Conservation (phyloP, 805 yeast species). For the Candida chilensis region DNA sequence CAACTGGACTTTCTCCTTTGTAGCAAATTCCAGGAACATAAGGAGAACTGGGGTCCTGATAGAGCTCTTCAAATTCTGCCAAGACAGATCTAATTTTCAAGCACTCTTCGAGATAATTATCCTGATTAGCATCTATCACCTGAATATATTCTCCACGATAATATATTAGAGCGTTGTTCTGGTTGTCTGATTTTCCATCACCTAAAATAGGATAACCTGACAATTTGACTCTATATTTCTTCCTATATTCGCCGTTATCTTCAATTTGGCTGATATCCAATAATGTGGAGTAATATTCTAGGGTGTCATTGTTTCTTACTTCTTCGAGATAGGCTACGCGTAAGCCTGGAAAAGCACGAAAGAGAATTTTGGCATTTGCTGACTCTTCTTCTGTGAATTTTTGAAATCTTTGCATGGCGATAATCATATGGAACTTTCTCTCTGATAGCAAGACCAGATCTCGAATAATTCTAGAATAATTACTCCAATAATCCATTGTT, state of each 20-base stretch:
- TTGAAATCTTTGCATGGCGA: slow-evolving; percentile 82
- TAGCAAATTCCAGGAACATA: slow-evolving; percentile 47
- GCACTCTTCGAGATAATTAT: slow-evolving; percentile 91
- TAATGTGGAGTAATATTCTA: slow-evolving; percentile 52
- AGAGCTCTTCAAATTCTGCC: slow-evolving; percentile 83
- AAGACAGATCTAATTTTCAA: slow-evolving; percentile 79
- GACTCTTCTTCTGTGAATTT: slow-evolving; percentile 56
- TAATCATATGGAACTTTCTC: slow-evolving; percentile 70
- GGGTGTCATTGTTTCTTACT: slow-evolving; percentile 19
- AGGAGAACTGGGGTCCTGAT: slow-evolving; percentile 44
- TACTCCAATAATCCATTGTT: too few relatives aligned
- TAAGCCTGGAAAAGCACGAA: slow-evolving; percentile 66
- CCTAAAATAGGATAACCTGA: slow-evolving; percentile 95
- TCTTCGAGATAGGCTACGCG: slow-evolving; percentile 46
- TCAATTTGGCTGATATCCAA: slow-evolving; percentile 27
- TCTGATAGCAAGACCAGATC: too few relatives aligned
- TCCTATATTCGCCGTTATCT: slow-evolving; percentile 36
- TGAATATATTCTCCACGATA: slow-evolving; percentile 93
- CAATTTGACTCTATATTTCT: slow-evolving; percentile 50
- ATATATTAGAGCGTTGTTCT: slow-evolving; percentile 78
- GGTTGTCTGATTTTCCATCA: slow-evolving; percentile 95
- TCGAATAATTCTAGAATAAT: too few relatives aligned
- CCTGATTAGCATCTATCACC: slow-evolving; percentile 94
- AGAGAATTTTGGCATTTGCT: slow-evolving; percentile 56
- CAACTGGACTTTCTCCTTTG: slow-evolving; percentile 49